These are phyloP conservation scores for Pholiota conissans DNA, from an alignment of 768 basidiomycete species.

Conservation along the genomic window DNA sequence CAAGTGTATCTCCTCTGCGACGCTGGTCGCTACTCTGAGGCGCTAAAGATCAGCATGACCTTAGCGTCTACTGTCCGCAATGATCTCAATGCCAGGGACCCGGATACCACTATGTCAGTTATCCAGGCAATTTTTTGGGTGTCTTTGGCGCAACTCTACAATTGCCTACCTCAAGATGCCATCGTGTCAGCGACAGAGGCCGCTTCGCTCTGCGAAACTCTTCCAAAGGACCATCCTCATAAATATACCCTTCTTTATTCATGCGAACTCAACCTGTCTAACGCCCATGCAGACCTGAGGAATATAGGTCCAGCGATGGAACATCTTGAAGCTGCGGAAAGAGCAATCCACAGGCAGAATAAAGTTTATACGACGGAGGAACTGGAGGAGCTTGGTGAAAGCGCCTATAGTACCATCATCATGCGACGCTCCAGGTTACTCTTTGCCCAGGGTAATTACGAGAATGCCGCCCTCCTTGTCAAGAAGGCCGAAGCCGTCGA, in stretches of 20 bases:
- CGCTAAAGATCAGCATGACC: background rate
- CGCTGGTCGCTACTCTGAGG: background rate
- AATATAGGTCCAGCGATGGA: background rate
- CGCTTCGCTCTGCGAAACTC: background rate
- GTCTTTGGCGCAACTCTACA: background rate
- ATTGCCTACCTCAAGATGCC: background rate
- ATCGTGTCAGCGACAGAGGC: background rate
- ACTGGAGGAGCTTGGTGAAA: background rate
- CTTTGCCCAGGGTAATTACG: background rate
- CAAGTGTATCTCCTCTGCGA: conserved; percentile 1
- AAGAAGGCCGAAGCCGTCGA: background rate
- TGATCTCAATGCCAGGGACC: background rate
- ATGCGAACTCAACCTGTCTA: background rate
- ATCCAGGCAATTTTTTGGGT: background rate
- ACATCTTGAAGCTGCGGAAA: background rate
- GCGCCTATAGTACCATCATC: background rate
- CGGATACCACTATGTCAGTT: background rate
- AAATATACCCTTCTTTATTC: background rate
- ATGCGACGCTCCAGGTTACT: background rate
- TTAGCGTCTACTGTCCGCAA: background rate
- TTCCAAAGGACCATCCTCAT: background rate
- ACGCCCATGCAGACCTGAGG: background rate
- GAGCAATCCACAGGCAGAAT: background rate
- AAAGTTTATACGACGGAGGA: background rate
- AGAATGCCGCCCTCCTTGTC: background rate